Conservation (phyloP, 2,329 filamentous ascomycete species). For the Xylariaceae sp. region DNA sequence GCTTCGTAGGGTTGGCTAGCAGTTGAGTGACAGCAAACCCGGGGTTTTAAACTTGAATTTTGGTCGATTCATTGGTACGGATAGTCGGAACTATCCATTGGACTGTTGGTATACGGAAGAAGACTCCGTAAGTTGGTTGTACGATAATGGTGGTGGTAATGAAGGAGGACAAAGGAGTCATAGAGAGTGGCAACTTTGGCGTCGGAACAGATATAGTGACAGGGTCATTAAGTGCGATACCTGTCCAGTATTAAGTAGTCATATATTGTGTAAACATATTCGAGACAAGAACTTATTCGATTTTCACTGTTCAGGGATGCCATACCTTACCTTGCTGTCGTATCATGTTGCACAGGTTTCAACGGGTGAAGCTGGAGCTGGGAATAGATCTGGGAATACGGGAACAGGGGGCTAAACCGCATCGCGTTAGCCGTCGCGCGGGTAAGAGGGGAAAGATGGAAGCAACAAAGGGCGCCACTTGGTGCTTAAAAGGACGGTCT, state of each 20-base stretch:
- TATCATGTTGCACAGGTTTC: background rate
- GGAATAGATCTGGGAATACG: background rate
- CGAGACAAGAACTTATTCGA: background rate
- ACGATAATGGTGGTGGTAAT: no score
- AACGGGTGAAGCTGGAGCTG: background rate
- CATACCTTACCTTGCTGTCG: background rate
- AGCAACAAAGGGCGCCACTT: background rate
- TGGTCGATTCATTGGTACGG: background rate
- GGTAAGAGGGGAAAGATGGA: background rate
- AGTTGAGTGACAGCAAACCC: background rate
- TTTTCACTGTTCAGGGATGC: background rate
- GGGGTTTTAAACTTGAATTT: background rate
- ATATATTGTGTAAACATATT: background rate
- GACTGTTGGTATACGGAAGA: no score
- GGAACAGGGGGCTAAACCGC: background rate
- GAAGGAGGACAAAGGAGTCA: no score
- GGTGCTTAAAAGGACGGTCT: background rate
- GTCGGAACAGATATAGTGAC: no score
- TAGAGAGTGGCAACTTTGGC: no score
- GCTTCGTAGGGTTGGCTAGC: constrained; percentile 53
- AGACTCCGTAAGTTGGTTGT: no score
- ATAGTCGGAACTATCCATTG: no score
- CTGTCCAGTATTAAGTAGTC: background rate
- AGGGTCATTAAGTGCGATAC: no score
- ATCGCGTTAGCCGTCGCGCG: background rate